Percentiles rank a stretch among this genome's conserved stretches.
phyloP scores from a whole-genome alignment of 305 asterid genomes.

The Fraxinus platypoda region DNA sequence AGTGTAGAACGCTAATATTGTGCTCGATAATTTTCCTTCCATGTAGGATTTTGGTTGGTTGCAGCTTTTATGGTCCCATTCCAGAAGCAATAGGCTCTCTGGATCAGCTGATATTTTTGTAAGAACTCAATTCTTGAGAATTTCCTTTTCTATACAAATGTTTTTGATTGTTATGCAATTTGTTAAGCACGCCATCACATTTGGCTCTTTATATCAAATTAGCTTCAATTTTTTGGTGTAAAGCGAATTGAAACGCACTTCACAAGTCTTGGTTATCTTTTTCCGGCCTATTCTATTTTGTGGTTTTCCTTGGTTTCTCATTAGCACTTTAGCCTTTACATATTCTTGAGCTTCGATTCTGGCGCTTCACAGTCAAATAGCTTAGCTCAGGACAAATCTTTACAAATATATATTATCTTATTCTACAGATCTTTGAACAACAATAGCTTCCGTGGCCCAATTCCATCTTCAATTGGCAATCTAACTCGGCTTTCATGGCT shows the following conservation, averaged over 20 bases:
- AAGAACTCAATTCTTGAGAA: conserved; percentile 26
- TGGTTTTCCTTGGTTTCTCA: not conserved
- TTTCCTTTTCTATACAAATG: not conserved
- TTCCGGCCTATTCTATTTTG: not conserved
- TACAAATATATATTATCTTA: not conserved
- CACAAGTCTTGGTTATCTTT: not conserved
- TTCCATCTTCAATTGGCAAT: conserved; percentile 80
- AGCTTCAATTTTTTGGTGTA: not conserved
- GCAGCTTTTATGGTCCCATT: conserved; percentile 82
- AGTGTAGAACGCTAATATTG: conserved; percentile 4
- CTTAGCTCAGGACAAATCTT: not conserved
- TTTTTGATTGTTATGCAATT: conserved; percentile 3
- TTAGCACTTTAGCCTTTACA: not conserved
- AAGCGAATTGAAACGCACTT: not conserved
- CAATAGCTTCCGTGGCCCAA: conserved; percentile 68
- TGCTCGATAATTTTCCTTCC: conserved; percentile 4
- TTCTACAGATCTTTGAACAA: conserved; percentile 67
- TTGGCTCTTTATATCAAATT: not conserved
- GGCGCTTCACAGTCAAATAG: not conserved
- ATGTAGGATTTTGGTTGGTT: conserved; percentile 73
- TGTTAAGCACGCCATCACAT: not conserved
- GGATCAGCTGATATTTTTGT: conserved; percentile 64
- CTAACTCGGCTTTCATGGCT: conserved; percentile 70
- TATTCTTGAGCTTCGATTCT: not conserved
- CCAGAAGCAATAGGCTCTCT: conserved; percentile 85